Evolutionary conservation across 495 filamentous ascomycete species (phyloP), one percentile per base, ranked within the genome.

Genomic region (Xylaria venustula): DNA sequence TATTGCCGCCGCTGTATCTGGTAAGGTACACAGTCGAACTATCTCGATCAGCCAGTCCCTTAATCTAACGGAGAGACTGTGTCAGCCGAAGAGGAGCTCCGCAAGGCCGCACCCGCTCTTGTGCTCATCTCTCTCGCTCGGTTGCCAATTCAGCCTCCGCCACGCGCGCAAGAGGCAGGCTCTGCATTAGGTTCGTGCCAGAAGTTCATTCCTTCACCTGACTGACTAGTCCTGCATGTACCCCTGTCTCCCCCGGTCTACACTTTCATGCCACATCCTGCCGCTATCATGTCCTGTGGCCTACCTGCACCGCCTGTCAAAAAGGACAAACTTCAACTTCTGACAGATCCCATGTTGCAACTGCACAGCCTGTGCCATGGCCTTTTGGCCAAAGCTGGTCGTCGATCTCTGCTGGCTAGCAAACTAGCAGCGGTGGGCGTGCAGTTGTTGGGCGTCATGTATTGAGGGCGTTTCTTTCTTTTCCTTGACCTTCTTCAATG

Each of bases 181-280:
- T 62, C 58, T 65, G 67, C 68, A 60, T 71, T 68, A 73, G 70
- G 74, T 76, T 77, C 71, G 75, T 78, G 53, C 74, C 61, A 71
- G 74, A 68, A 67, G 54, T 52, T 40, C 56, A 59, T 64, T 63
- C 15, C 48, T 68, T 71, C 70, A 71, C 66, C 72, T 70, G 68
- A 72, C 71, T 58, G 61, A 60, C 64, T 59, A 58, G 50, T 69
- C 62, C 69, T 72, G 61, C 66, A 72, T 60, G 54, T 61, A 58
- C 64, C 64, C 61, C 66, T 65, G 42, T n/a, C 45, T 44, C 9
- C 42, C 42, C 55, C 23, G 23, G 30, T 20, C 51, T 51, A 23
- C 51, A 37, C 52, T 32, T 44, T 44, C 45, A 48, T 62, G 61
- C 36, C 45, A 48, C 61, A 59, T 61, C 34, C 41, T 69, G 42